phyloP scores from a whole-genome alignment of 2,329 filamentous ascomycete species.

The Monosporascus sp. region DNA sequence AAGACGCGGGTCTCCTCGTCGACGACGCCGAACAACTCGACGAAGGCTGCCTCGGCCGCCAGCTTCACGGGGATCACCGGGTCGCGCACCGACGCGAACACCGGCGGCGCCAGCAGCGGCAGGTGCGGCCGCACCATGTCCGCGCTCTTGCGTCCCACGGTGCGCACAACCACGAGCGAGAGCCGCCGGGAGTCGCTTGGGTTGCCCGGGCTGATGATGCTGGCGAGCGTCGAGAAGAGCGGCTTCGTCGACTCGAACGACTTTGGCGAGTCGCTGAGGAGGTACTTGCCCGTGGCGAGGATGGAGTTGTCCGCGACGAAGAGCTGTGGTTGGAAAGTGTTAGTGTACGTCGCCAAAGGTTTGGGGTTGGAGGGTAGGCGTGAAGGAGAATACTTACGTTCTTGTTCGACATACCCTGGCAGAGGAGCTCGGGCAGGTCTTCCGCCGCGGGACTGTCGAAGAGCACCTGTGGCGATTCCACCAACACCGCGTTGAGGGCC shows the following conservation, averaged over 20 bases:
- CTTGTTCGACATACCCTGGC: conserved; percentile 72
- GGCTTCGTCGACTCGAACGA: conserved; percentile 72
- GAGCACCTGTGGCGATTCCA: conserved; percentile 71
- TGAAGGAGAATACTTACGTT: conserved; percentile 51
- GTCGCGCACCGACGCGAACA: conserved; percentile 89
- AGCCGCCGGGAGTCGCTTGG: conserved; percentile 81
- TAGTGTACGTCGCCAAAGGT: too few relatives aligned
- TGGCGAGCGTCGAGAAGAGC: conserved; percentile 73
- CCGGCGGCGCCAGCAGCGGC: conserved; percentile 68
- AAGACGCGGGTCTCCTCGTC: conserved; percentile 83
- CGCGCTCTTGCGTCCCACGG: conserved; percentile 72
- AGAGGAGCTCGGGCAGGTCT: conserved; percentile 72
- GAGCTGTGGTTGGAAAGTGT: conserved; percentile 41
- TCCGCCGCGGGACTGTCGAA: conserved; percentile 62
- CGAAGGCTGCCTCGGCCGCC: conserved; percentile 88
- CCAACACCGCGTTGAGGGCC: conserved; percentile 80
- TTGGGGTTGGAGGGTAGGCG: conserved; percentile 4
- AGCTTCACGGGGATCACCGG: conserved; percentile 92
- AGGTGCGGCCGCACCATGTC: conserved; percentile 81
- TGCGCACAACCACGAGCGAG: conserved; percentile 81
- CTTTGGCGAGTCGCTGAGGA: conserved; percentile 65
- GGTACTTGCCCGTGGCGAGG: conserved; percentile 84
- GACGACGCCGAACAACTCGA: conserved; percentile 84
- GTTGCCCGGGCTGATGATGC: conserved; percentile 70
- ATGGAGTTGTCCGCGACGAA: conserved; percentile 86